These are phyloP conservation scores for Alloteropsis angusta DNA, from an alignment of 202 grass and related monocot species.

Conservation along the genomic window DNA sequence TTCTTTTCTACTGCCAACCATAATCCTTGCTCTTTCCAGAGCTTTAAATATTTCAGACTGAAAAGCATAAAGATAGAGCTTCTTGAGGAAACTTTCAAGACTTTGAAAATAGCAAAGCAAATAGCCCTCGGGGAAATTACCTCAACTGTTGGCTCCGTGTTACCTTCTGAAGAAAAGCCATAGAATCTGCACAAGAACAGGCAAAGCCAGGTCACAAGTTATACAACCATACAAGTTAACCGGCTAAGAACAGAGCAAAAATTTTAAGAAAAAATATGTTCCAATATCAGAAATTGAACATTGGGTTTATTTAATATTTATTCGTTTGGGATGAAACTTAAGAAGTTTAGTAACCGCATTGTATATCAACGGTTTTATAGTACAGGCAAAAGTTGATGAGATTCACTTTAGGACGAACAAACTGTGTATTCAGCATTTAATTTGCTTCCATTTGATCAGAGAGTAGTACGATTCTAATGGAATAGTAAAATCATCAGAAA, in stretches of 20 bases:
- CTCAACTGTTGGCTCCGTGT: conserved; percentile 63
- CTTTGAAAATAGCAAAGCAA: conserved; percentile 17
- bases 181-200: conserved; percentile 60
- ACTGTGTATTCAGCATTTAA: not conserved
- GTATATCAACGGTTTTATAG: not conserved
- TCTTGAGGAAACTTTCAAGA: not conserved
- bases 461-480: not conserved
- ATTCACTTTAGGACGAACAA: not conserved
- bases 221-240: conserved; percentile 8
- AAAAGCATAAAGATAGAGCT: conserved; percentile 19
- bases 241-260: not conserved
- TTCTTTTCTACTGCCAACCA: conserved; percentile 60
- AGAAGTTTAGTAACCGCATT: not conserved
- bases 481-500: not conserved
- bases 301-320: not conserved
- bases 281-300: not conserved
- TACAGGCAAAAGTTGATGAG: not conserved
- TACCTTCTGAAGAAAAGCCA: conserved; percentile 92
- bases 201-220: not conserved
- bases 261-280: not conserved
- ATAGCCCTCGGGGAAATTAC: conserved; percentile 23
- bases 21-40: conserved; percentile 77
- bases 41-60: conserved; percentile 93
- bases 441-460: not conserved
- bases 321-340: not conserved